Evolutionary conservation across 345 rosid species (phyloP).

Genomic region (Citrus cavaleriei): DNA sequence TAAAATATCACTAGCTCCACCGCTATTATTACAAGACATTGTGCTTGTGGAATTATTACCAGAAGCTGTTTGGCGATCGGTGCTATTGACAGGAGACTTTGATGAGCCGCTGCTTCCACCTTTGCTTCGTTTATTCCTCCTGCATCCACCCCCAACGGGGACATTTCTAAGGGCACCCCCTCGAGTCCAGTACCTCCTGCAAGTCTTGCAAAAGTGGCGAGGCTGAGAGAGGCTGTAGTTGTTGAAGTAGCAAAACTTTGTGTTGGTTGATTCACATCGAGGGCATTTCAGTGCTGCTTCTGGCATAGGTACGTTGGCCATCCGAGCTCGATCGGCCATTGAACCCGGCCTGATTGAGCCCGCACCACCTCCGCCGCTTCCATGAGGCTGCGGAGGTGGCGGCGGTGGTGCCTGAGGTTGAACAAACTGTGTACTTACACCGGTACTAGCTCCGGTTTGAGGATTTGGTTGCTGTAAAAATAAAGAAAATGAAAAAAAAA

Average conservation of each 20-base stretch:
- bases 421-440: constrained; percentile 23
- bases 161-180: constrained; percentile 88
- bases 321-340: constrained; percentile 88
- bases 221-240: constrained; percentile 97
- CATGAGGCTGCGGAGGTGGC: constrained; percentile 54
- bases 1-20: constrained; percentile 36
- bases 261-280: constrained; percentile 90
- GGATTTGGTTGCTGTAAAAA: constrained; percentile 44
- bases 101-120: constrained; percentile 32
- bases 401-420: constrained; percentile 35
- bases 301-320: constrained; percentile 80
- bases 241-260: constrained; percentile 95
- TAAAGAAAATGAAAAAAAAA: constrained; percentile 22
- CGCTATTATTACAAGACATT: constrained; percentile 29
- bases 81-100: constrained; percentile 34
- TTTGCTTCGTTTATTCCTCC: constrained; percentile 85
- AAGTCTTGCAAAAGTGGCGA: constrained; percentile 95
- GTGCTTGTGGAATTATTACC: constrained; percentile 32
- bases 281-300: constrained; percentile 82
- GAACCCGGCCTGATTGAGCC: constrained; percentile 83
- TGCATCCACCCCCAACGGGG: constrained; percentile 91
- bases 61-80: constrained; percentile 30
- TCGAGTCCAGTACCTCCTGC: constrained; percentile 97
- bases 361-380: constrained; percentile 38
- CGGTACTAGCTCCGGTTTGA: constrained; percentile 27